Evolutionary conservation across 176 grass and related monocot species (phyloP).

Genomic region (Alopecurus myosuroides): DNA sequence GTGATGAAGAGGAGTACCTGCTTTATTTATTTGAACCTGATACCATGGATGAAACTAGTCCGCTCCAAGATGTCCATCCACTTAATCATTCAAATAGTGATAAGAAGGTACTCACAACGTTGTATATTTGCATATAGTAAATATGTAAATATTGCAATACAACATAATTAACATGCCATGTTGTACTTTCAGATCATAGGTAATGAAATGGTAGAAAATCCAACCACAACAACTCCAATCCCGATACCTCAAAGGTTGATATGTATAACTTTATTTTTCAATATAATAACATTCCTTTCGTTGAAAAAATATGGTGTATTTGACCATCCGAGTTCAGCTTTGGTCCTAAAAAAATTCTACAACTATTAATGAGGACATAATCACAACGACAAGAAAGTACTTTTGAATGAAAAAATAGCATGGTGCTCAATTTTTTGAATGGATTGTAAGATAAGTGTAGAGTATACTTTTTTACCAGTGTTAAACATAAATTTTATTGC

Average conservation of each 20-base stretch:
- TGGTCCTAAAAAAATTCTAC: neutral
- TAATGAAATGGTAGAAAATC: neutral
- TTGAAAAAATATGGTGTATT: neutral
- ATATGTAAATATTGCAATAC: neutral
- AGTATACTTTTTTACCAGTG: neutral
- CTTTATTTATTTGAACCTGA: slow-evolving; percentile 69
- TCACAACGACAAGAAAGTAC: neutral
- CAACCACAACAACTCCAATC: neutral
- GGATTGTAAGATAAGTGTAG: no score
- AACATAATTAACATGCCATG: neutral
- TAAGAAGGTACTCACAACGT: slow-evolving; percentile 11
- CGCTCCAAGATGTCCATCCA: neutral
- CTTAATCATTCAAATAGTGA: neutral
- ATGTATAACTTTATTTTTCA: neutral
- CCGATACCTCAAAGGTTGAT: slow-evolving; percentile 11
- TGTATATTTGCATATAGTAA: neutral
- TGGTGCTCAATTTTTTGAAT: neutral
- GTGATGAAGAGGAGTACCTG: slow-evolving; percentile 35
- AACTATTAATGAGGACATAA: neutral
- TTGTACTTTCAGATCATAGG: neutral
- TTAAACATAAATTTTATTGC: no score
- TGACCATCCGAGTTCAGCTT: neutral
- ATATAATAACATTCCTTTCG: neutral
- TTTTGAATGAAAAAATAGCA: neutral
- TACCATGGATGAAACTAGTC: slow-evolving; percentile 44